A percentile compares a stretch with the other conserved stretches of the same genome.
Evolutionary conservation across 768 basidiomycete species (phyloP).

Genomic region (Cantharellus anzutake): DNA sequence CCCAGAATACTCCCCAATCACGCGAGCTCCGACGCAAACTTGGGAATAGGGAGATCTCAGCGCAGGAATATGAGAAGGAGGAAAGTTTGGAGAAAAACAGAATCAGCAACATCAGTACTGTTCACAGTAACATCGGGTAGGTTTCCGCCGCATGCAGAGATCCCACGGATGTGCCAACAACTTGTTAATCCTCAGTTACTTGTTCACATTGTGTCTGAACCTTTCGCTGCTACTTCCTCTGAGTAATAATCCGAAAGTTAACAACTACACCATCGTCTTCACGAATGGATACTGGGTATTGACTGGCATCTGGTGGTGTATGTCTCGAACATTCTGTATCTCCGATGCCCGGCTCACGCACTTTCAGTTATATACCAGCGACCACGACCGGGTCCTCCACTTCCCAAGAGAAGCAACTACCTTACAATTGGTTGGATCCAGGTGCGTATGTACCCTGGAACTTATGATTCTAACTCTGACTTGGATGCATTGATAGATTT

Average conservation of each 20-base stretch:
- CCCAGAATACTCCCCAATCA: slow-evolving; percentile 52
- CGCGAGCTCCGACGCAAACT: slow-evolving; percentile 34
- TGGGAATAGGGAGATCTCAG: slow-evolving; percentile 36
- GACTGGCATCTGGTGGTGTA: slow-evolving; percentile 78
- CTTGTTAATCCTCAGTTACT: slow-evolving; percentile 20
- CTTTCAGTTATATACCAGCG: slow-evolving; percentile 59
- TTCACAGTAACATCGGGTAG: slow-evolving; percentile 50
- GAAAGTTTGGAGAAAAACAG: slow-evolving; percentile 70
- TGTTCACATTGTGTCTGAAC: slow-evolving; percentile 43
- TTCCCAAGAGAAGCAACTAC: slow-evolving; percentile 62
- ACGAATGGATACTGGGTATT: slow-evolving; percentile 63
- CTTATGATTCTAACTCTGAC: not conserved
- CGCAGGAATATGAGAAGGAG: slow-evolving; percentile 49
- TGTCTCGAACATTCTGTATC: slow-evolving; percentile 12
- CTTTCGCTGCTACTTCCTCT: slow-evolving; percentile 51
- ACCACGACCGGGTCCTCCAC: slow-evolving; percentile 59
- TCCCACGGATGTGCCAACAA: no score
- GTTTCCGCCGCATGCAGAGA: not conserved
- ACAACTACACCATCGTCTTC: slow-evolving; percentile 55
- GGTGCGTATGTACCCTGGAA: slow-evolving; percentile 19
- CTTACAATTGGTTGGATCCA: slow-evolving; percentile 77
- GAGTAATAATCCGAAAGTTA: slow-evolving; percentile 34
- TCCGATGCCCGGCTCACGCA: not conserved
- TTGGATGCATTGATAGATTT: slow-evolving; percentile 33
- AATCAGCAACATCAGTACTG: slow-evolving; percentile 72